Evolutionary conservation across 2,329 filamentous ascomycete genomes (phyloP), one percentile per base, ranked within the genome.

Genomic region (Ascochyta fabae): DNA sequence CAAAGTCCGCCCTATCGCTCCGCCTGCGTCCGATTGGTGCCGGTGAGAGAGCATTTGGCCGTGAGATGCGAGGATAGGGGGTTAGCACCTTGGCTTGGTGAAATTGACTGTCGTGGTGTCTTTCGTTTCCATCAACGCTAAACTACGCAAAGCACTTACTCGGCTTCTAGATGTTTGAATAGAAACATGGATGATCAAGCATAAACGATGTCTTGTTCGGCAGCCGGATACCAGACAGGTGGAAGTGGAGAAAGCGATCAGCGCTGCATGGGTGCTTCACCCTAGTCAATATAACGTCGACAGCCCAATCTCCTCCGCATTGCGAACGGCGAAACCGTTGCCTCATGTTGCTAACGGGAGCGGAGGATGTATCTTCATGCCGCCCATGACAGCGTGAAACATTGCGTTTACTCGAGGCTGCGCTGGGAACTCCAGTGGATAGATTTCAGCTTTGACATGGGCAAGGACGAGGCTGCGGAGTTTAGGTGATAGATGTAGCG

Each of bases 201-300:
- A 19, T 16, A 34, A n/a, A 16, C n/a, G 34, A 39, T 6, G 24
- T 35, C 33, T 46, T 27, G 23, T 16, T 40, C 46, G 46, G 35
- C 31, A 36, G 36, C 38, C 27, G 23, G 41, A 31, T 23, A 45
- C 45, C 40, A 40, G 33, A 38, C 24, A 48, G 33, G n/a, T 23
- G 53, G 36, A 41, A 42, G 53, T 51, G 53, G 53, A 46, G 47
- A 16, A 33, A 9, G 3, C 26, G 53, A 51, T 56, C 46, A 31
- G 27, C 26, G 23, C 31, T 27, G 33, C 53, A 47, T 56, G 53
- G 53, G 43, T 38, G 19, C 33, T 7, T 42, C 31, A 41, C 47
- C 47, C 53, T 56, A 24, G 36, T 46, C 53, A 56, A 56, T 56
- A 51, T 56, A 56, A 47, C 42, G 38, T 56, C 23, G 42, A 51